Evolutionary conservation across 176 grass and related monocot genomes (phyloP).

Genomic region (Oropetium thomaeum): DNA sequence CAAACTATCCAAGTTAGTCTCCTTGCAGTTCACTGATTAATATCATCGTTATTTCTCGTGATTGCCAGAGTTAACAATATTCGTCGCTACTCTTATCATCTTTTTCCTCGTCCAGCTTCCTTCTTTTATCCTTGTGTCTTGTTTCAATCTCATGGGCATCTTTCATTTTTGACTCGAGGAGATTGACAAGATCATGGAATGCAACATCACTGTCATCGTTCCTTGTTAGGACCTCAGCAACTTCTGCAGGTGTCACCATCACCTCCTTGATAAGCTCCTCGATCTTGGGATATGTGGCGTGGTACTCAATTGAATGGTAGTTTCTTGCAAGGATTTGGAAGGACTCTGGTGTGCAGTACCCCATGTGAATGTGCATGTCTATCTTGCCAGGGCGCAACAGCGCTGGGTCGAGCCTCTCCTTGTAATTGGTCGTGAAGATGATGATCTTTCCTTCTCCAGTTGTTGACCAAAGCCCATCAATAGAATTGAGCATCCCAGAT

Average conservation of each 20-base stretch:
- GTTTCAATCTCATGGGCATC: constrained; percentile 25
- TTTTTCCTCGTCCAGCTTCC: constrained; percentile 13
- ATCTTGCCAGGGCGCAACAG: constrained; percentile 78
- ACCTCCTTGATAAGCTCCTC: constrained; percentile 45
- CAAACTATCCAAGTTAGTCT: neutral
- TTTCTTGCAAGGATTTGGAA: constrained; percentile 71
- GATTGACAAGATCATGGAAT: constrained; percentile 37
- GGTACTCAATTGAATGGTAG: constrained; percentile 54
- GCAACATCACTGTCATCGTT: constrained; percentile 43
- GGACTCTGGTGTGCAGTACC: constrained; percentile 62
- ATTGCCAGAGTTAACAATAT: neutral
- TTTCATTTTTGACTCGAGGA: constrained; percentile 52
- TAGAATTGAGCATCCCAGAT: constrained; percentile 71
- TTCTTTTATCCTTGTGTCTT: constrained; percentile 6
- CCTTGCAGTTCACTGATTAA: neutral
- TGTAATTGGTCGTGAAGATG: constrained; percentile 89
- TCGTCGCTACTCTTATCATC: neutral
- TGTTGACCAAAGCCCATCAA: constrained; percentile 86
- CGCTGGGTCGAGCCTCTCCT: constrained; percentile 74
- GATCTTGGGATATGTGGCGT: constrained; percentile 44
- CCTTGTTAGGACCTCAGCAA: constrained; percentile 69
- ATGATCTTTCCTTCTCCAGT: constrained; percentile 76
- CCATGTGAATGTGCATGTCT: constrained; percentile 92
- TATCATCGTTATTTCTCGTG: neutral
- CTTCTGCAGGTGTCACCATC: constrained; percentile 67